Base-by-base conservation (phyloP, 257 asterid species). In the Nicotiana tabacum region DNA sequence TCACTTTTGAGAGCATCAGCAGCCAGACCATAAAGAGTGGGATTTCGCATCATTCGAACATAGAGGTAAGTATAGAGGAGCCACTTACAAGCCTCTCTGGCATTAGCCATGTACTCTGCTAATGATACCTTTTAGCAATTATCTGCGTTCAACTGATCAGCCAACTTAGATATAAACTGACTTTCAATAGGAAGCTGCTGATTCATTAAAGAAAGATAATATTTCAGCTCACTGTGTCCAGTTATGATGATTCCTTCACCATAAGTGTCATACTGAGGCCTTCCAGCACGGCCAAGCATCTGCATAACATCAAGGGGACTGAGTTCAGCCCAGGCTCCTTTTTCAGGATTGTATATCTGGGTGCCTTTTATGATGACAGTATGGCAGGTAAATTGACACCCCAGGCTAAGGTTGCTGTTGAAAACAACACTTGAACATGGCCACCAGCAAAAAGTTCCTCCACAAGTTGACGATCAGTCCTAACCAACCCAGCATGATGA, bases 361-460 rank as follows among this genome's bases (percentile, higher is more conserved):
- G 90, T 88, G 70, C 90, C 90, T 83, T 88, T 88, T 24, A 88
- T 88, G 58, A 88, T 88, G 11, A 88, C 90, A 51, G 90, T 88
- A 77, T 88, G 90, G 90, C 90, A 21, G 90, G 89, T 24, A 88
- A 86, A 78, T 88, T 88, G 83, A 88, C 90, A 77, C 90, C 90
- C 90, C 90, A 88, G 32, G 90, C 90, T 77, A 88, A 66, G 10
- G 90, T 88, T 39, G 90, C 90, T 12, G 90, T 88, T 57, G 90
- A 88, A 67, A 88, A 89, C 84, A 88, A 77, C 12, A 88, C 89
- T 80, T 88, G 89, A 30, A 83, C 88, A 62, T 82, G 86, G 12
- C 89, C 89, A 18, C 81, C 88, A 9, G 85, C 66, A 84, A 88
- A 88, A 46, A 88, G 83, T 2, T 84, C 88, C 81, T 88, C 90